A percentile compares a stretch with the other conserved stretches of the same genome.
Conservation (phyloP, 768 basidiomycete species). For the Mycena venus region DNA sequence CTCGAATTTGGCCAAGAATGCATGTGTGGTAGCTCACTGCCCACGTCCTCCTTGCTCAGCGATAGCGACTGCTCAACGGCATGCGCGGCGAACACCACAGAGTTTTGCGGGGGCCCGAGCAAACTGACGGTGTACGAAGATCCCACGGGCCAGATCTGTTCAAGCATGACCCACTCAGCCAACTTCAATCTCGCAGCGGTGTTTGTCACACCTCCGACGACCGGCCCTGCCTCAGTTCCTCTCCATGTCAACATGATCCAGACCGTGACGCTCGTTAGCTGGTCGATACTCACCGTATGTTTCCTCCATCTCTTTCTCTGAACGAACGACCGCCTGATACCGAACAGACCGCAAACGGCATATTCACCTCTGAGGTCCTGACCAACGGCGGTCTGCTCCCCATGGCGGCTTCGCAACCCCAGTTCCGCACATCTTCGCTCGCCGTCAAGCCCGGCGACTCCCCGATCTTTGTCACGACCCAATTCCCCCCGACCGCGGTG, state of each 20-base stretch:
- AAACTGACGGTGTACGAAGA: conserved; percentile 23
- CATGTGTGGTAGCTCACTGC: conserved; percentile 32
- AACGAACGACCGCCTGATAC: not conserved
- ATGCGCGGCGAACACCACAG: conserved; percentile 30
- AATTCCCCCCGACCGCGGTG: conserved; percentile 26
- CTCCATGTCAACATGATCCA: conserved; percentile 21
- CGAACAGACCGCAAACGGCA: conserved; percentile 7
- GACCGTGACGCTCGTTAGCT: conserved; percentile 24
- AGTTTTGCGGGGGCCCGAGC: conserved; percentile 35
- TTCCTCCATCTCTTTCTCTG: not conserved
- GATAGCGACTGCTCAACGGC: conserved; percentile 27
- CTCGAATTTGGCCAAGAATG: conserved; percentile 54
- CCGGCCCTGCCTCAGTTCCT: conserved; percentile 5
- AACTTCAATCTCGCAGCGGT: conserved; percentile 30
- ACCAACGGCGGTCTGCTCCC: conserved; percentile 26
- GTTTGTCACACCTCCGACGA: conserved; percentile 20
- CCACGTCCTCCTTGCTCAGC: conserved; percentile 1
- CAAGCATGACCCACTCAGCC: not conserved
- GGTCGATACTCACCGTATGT: conserved; percentile 27
- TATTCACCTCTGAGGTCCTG: conserved; percentile 24
- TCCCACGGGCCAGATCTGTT: conserved; percentile 11
- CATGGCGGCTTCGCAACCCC: conserved; percentile 16
- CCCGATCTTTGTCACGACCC: conserved; percentile 29
- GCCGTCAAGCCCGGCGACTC: conserved; percentile 27
- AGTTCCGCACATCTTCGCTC: conserved; percentile 28